phyloP scores from a whole-genome alignment of 352 stramenopile genomes.

The Phytophthora rubi region DNA sequence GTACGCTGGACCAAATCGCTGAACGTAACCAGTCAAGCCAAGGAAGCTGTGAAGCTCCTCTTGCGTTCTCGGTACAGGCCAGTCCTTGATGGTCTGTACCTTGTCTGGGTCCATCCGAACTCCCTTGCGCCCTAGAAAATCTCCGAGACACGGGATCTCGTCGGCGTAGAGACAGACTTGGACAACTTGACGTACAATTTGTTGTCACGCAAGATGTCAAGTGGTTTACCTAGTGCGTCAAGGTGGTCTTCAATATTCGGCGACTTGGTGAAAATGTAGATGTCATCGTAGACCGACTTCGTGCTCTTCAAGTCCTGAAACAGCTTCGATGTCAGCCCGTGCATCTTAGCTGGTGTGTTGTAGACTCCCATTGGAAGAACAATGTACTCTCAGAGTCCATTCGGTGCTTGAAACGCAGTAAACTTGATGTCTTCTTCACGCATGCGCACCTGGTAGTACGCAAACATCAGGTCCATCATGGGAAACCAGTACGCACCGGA shows the following conservation, averaged over 20 bases:
- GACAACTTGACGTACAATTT: constrained; percentile 20
- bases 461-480: constrained; percentile 27
- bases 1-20: constrained; percentile 5
- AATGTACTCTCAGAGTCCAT: constrained; percentile 14
- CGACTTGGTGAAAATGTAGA: constrained; percentile 17
- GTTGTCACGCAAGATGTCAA: constrained; percentile 6
- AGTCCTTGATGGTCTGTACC: constrained; percentile 17
- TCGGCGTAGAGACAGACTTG: constrained; percentile 11
- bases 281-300: constrained; percentile 19
- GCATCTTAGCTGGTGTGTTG: constrained; percentile 5
- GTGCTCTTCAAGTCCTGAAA: constrained; percentile 3
- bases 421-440: constrained; percentile 25
- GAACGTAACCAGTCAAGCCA: constrained; percentile 5
- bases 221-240: neutral
- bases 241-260: constrained; percentile 8
- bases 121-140: constrained; percentile 4
- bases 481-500: constrained; percentile 21
- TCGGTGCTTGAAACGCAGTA: constrained; percentile 20
- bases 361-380: constrained; percentile 8
- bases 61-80: constrained; percentile 3
- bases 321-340: constrained; percentile 12
- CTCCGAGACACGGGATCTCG: constrained; percentile 3
- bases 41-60: constrained; percentile 15
- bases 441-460: constrained; percentile 37
- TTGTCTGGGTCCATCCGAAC: constrained; percentile 14